Percentiles rank a stretch among this genome's conserved stretches.
Evolutionary conservation across 2,329 filamentous ascomycete species (phyloP).

Genomic region (Botryotinia calthae): DNA sequence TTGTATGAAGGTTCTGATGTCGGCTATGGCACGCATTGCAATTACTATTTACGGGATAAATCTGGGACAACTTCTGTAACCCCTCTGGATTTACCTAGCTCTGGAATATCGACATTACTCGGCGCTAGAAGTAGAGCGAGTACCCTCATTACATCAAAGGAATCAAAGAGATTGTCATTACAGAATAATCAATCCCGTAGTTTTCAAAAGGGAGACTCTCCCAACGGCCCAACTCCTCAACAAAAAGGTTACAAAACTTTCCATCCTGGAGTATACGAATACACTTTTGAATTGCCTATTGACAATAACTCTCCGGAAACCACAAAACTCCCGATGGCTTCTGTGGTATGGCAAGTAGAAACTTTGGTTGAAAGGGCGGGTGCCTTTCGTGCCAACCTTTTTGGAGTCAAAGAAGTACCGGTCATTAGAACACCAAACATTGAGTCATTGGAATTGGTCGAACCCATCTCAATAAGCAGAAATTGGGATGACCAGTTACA

Average conservation of each 20-base stretch:
- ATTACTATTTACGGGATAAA: slow-evolving; percentile 44
- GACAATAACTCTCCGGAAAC: slow-evolving; percentile 74
- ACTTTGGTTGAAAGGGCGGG: slow-evolving; percentile 67
- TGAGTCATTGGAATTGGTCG: slow-evolving; percentile 68
- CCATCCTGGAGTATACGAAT: slow-evolving; percentile 43
- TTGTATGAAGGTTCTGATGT: slow-evolving; percentile 59
- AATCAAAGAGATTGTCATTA: slow-evolving; percentile 58
- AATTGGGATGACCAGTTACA: slow-evolving; percentile 76
- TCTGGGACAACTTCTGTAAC: slow-evolving; percentile 34
- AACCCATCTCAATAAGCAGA: slow-evolving; percentile 72
- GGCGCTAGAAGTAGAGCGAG: slow-evolving; percentile 32
- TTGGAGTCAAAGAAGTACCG: slow-evolving; percentile 64
- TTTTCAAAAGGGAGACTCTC: slow-evolving; percentile 62
- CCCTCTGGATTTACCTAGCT: slow-evolving; percentile 25
- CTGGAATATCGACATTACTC: slow-evolving; percentile 31
- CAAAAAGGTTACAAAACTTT: slow-evolving; percentile 72
- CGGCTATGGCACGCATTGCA: slow-evolving; percentile 60
- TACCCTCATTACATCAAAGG: slow-evolving; percentile 30
- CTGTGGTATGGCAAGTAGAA: slow-evolving; percentile 68
- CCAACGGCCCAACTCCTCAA: slow-evolving; percentile 51
- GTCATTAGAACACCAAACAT: slow-evolving; percentile 68
- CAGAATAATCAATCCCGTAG: slow-evolving; percentile 65
- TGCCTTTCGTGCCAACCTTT: slow-evolving; percentile 66
- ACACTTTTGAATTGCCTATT: slow-evolving; percentile 76
- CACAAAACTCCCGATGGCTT: slow-evolving; percentile 68